A percentile compares a stretch with the other conserved stretches of the same genome.
phyloP scores from a whole-genome alignment of 306 rosid species.

The Rubus idaeus region DNA sequence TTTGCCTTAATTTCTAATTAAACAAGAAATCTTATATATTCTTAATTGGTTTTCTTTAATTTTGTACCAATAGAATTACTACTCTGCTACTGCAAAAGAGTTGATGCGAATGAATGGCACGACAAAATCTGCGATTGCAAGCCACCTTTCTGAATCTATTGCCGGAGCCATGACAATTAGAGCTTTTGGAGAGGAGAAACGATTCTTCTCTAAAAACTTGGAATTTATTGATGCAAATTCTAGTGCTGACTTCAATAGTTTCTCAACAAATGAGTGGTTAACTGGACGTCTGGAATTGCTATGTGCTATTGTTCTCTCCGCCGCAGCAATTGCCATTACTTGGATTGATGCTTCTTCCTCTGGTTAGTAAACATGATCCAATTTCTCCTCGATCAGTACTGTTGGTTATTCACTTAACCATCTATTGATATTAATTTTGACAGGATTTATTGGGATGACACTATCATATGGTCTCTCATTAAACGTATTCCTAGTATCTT shows the following conservation, averaged over 20 bases:
- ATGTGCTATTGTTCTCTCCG: constrained; percentile 34
- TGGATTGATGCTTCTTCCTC: constrained; percentile 32
- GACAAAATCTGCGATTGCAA: constrained; percentile 35
- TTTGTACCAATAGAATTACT: constrained; percentile 21
- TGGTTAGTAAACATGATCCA: constrained; percentile 21
- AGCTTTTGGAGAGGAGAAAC: constrained; percentile 35
- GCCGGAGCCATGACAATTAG: constrained; percentile 37
- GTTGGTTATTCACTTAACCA: background rate
- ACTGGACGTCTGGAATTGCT: constrained; percentile 29
- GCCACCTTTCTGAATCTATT: constrained; percentile 34
- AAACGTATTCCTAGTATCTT: constrained; percentile 15
- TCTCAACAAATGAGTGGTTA: constrained; percentile 42
- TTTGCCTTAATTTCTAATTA: background rate
- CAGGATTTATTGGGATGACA: constrained; percentile 39
- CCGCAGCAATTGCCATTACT: constrained; percentile 25
- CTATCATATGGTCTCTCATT: constrained; percentile 32
- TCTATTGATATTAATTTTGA: background rate
- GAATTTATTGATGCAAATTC: constrained; percentile 33
- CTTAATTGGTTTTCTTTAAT: background rate
- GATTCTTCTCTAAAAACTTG: constrained; percentile 24
- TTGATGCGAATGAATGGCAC: constrained; percentile 39
- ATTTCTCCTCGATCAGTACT: background rate
- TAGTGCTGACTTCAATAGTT: constrained; percentile 24
- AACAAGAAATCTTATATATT: background rate
- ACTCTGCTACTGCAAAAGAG: constrained; percentile 34